phyloP scores from a whole-genome alignment of 441 rosid species.

The Gossypium schwendimanii region DNA sequence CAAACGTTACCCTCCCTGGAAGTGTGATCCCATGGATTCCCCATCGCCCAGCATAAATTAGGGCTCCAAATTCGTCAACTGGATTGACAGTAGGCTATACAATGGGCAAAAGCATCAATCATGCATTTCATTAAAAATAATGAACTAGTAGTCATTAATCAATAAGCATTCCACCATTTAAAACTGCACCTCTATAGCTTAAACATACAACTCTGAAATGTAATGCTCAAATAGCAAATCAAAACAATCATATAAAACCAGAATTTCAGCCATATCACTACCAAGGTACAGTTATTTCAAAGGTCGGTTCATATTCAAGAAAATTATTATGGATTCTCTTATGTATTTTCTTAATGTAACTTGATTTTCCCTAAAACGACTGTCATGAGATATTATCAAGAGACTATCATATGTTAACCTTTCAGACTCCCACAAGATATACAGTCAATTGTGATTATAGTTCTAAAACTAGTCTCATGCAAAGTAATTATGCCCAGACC shows the following conservation, averaged over 20 bases:
- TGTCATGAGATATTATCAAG: not conserved
- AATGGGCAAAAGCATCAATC: conserved; percentile 12
- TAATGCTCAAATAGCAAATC: not conserved
- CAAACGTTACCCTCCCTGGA: conserved; percentile 90
- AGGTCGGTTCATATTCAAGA: not conserved
- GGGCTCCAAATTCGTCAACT: conserved; percentile 81
- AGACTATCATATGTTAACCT: not conserved
- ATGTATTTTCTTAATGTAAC: not conserved
- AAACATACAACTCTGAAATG: not conserved
- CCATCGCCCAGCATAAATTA: conserved; percentile 93
- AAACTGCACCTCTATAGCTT: not conserved
- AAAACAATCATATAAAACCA: conserved; percentile 4
- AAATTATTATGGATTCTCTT: not conserved
- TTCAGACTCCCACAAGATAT: not conserved
- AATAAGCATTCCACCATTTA: conserved; percentile 4
- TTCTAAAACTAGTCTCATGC: conserved; percentile 1
- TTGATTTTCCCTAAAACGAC: not conserved
- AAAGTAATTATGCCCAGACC: not conserved
- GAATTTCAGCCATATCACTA: not conserved
- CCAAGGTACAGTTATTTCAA: not conserved
- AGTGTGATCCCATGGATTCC: conserved; percentile 79
- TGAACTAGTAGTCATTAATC: conserved; percentile 4
- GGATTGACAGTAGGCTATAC: conserved; percentile 59
- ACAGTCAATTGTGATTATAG: not conserved
- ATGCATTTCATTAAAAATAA: not conserved